phyloP scores from a whole-genome alignment of 257 asterid genomes.

The Rehmannia glutinosa region DNA sequence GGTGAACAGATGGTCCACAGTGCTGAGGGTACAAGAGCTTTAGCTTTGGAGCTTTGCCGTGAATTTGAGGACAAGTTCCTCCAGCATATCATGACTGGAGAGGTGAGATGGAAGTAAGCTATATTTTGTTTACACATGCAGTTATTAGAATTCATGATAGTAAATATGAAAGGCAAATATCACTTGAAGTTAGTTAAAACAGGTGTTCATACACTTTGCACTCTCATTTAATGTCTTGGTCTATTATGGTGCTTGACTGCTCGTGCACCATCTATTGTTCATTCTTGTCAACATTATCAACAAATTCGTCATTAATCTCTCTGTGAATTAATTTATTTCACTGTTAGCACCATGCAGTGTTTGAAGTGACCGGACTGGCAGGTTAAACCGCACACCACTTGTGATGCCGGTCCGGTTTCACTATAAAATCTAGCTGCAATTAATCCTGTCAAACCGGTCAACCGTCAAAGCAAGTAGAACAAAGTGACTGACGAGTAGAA shows the following conservation, averaged over 20 bases:
- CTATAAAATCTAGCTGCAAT: no score
- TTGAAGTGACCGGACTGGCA: no score
- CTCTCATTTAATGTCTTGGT: background rate
- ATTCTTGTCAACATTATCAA: background rate
- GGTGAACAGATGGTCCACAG: slow-evolving; percentile 93
- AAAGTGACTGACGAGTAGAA: no score
- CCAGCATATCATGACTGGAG: slow-evolving; percentile 82
- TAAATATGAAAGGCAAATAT: background rate
- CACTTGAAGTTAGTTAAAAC: background rate
- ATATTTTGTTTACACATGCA: slow-evolving; percentile 12
- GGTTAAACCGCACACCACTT: no score
- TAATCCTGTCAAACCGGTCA: no score
- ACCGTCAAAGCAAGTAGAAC: no score
- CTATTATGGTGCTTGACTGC: background rate
- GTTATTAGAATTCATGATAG: no score
- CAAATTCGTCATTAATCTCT: background rate
- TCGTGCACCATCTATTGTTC: background rate
- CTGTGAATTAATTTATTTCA: background rate
- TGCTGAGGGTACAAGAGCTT: slow-evolving; percentile 91
- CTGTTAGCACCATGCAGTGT: no score
- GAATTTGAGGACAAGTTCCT: slow-evolving; percentile 99
- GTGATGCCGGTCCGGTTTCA: no score
- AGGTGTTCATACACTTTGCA: background rate
- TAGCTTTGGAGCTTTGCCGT: slow-evolving; percentile 98
- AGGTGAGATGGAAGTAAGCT: slow-evolving; percentile 24